Evolutionary conservation across 495 filamentous ascomycete genomes (phyloP).

Genomic region (Glarea lozoyensis): DNA sequence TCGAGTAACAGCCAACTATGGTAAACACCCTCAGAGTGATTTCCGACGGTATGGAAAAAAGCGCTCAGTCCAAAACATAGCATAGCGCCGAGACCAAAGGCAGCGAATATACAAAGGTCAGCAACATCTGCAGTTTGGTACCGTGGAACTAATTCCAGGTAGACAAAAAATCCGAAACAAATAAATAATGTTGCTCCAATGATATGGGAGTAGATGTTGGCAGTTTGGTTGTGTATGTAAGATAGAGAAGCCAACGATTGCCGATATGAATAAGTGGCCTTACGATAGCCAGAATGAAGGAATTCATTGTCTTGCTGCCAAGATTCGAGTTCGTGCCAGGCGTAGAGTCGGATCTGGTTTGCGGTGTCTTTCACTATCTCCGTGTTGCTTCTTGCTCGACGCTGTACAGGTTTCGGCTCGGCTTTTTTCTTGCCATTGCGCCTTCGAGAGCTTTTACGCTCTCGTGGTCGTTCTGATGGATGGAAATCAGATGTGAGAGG

Average conservation of each 20-base stretch:
- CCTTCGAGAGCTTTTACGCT: no score
- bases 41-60: constrained; percentile 41
- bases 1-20: constrained; percentile 36
- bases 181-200: constrained; percentile 26
- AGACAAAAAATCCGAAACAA: constrained; percentile 20
- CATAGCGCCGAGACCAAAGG: constrained; percentile 31
- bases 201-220: constrained; percentile 37
- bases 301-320: constrained; percentile 21
- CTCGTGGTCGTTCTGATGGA: no score
- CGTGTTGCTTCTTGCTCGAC: background rate
- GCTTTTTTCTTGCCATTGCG: background rate
- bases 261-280: constrained; percentile 19
- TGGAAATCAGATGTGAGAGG: no score
- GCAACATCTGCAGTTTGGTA: constrained; percentile 24
- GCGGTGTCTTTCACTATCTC: background rate
- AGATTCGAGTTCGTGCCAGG: background rate
- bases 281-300: constrained; percentile 7
- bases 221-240: constrained; percentile 39
- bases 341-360: background rate
- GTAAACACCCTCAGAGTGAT: constrained; percentile 33
- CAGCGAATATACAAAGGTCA: constrained; percentile 32
- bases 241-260: constrained; percentile 22
- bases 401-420: background rate
- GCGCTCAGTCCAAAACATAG: constrained; percentile 33
- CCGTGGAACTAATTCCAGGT: constrained; percentile 19